These are phyloP conservation scores for Epichloe amarillans DNA, from an alignment of 2,329 filamentous ascomycete genomes.

Conservation along the genomic window DNA sequence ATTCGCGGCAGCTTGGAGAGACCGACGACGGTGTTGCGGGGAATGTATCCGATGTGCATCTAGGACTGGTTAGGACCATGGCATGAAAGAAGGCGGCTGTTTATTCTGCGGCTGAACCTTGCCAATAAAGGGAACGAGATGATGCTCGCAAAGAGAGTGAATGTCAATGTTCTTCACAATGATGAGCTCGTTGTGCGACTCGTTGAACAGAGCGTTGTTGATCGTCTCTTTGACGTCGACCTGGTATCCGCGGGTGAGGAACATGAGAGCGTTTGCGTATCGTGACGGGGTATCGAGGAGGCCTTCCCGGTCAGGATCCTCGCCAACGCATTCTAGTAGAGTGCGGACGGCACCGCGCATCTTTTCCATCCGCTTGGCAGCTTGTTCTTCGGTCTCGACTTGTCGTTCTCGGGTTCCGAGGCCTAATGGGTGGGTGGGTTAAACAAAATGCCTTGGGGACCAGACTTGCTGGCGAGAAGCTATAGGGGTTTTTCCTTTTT, in stretches of 20 bases:
- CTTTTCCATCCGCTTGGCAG: constrained; percentile 38
- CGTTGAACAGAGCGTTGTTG: constrained; percentile 88
- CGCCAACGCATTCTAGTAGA: constrained; percentile 54
- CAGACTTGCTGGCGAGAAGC: too few species aligned
- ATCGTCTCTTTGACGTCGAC: constrained; percentile 86
- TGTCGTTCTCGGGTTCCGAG: constrained; percentile 50
- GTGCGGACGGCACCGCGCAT: constrained; percentile 51
- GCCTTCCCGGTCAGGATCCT: constrained; percentile 53
- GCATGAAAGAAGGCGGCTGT: background rate
- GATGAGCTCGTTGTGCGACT: constrained; percentile 93
- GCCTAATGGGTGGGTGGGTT: constrained; percentile 23
- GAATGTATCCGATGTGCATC: constrained; percentile 99
- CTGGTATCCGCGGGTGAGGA: constrained; percentile 94
- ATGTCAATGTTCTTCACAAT: constrained; percentile 97
- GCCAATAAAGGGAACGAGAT: constrained; percentile 89
- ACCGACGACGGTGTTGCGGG: constrained; percentile 78
- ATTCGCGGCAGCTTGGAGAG: constrained; percentile 92
- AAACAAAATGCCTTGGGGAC: too few species aligned
- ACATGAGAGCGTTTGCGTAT: constrained; percentile 91
- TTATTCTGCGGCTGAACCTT: constrained; percentile 49
- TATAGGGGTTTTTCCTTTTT: background rate
- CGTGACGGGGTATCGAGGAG: constrained; percentile 60
- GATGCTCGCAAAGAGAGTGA: constrained; percentile 90
- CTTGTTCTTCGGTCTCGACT: constrained; percentile 35
- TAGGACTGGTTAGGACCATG: constrained; percentile 20